Base-by-base conservation (phyloP, 2,329 filamentous ascomycete genomes). In the Aspergillus sergii region DNA sequence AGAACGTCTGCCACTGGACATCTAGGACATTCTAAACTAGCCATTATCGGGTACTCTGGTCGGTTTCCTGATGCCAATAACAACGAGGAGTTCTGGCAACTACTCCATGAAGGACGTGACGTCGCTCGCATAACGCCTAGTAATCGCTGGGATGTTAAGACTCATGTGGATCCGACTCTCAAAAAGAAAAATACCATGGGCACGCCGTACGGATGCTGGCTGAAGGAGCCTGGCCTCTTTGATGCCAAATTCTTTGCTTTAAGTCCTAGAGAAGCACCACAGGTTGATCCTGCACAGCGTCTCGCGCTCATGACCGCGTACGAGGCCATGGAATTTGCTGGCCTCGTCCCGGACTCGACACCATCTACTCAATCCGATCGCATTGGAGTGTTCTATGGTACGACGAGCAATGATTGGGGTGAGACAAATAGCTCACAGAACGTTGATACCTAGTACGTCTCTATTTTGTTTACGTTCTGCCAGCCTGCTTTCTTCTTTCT, bases 161-260 rank as follows among this genome's bases (percentile, higher is more conserved):
- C 86, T 23, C 91, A 93, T 72, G 87, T 84, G 66, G 91, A 94
- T 71, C 85, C 89, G 6, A 88, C 87, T 7, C 89, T 90, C 26
- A 92, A 92, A 76, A 84, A 81, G 36, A 88, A 89, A 75, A 94
- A 93, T 80, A 93, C 91, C 62, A 91, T 87, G 59, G 89, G 91
- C 76, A 92, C 90, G 1, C 89, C 89, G 3, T 92, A 88, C 69
- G 91, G 91, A 19, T 92, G 90, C 79, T 93, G 88, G 79, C 86
- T 92, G 68, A 88, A 92, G 65, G 86, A 93, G 65, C 91, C 91
- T 0, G 90, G 90, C 60, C 82, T 90, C 55, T 94, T 94, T 72
- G 91, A 94, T 70, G 89, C 90, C n/a, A 84, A 89, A 1, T 94
- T 94, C 79, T 94, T 94, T 85, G 93, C 93, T 78, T 93, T 94